Base-by-base conservation (phyloP, 306 rosid species). In the Castanea mollissima region DNA sequence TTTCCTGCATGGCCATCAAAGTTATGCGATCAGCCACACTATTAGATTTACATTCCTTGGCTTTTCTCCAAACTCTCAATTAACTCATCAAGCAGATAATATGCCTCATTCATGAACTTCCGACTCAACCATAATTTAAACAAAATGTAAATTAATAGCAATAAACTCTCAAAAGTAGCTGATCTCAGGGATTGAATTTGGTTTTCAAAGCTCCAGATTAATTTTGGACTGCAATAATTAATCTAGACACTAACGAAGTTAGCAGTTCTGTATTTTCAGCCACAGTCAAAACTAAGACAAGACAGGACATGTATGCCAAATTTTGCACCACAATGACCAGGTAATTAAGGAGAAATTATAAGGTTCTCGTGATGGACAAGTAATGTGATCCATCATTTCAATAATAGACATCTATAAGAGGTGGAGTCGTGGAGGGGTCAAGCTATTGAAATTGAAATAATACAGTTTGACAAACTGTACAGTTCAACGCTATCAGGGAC, bases 1-100 rank as follows among this genome's bases (percentile, higher is more conserved):
- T 90, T 95, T 90, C 72, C 99, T 93, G 91, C 85, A 82, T 10
- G 69, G 74, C 73, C 84, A 82, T 77, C 35, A 86, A 86, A 78
- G 63, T 29, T 13, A 60, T 29, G 51, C 18, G 23, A n/a, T 51
- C 55, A 32, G 75, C 73, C 70, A 74, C 55, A 54, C 25, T 44
- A 64, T 51, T 74, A 41, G 27, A 21, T 69, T 52, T 52, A 69
- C n/a, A 60, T 46, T 21, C 19, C 71, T 41, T 32, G 70, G 0
- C 20, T 63, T 7, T 21, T 31, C 29, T 64, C 52, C 29, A n/a
- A 34, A 29, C 51, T 18, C 70, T 64, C 3, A n/a, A 23, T 67
- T 19, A 67, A 19, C 6, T 6, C 72, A 35, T 12, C 72, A 18
- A 34, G 38, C 14, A 67, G 27, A 67, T 4, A 35, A 9, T 34